Conservation (phyloP, 768 basidiomycete species). For the Lyophyllum shimeji region DNA sequence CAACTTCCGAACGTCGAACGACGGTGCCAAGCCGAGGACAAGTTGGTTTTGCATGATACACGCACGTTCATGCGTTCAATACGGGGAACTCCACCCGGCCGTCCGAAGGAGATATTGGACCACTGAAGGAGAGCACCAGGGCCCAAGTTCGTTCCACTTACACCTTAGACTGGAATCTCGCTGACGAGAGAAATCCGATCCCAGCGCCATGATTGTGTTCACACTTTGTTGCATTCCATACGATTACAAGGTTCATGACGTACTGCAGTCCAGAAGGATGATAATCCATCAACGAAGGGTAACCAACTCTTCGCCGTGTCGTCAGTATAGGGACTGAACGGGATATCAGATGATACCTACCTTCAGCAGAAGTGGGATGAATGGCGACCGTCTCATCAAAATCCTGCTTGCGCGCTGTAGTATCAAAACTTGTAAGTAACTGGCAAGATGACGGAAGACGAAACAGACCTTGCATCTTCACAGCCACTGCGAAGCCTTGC, state of each 20-base stretch:
- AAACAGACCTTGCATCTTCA: slow-evolving; percentile 83
- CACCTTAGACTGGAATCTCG: background rate
- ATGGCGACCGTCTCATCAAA: slow-evolving; percentile 90
- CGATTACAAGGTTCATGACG: slow-evolving; percentile 3
- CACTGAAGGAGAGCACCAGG: slow-evolving; percentile 3
- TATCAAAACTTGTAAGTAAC: slow-evolving; percentile 3
- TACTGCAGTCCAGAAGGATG: background rate
- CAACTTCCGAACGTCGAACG: background rate
- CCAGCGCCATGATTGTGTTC: no score
- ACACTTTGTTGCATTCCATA: background rate
- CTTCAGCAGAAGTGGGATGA: slow-evolving; percentile 85
- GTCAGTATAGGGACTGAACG: slow-evolving; percentile 15
- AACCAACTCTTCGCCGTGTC: slow-evolving; percentile 46
- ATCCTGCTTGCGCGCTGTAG: slow-evolving; percentile 70
- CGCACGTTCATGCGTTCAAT: background rate
- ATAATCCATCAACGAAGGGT: slow-evolving; percentile 31
- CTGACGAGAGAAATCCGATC: background rate
- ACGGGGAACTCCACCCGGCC: background rate
- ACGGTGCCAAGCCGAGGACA: slow-evolving; percentile 4
- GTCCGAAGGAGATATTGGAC: background rate
- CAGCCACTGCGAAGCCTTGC: slow-evolving; percentile 96
- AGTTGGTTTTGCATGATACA: background rate
- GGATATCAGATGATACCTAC: slow-evolving; percentile 34
- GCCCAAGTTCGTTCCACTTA: slow-evolving; percentile 2
- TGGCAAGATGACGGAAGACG: background rate